These are phyloP conservation scores for Sporisorium reilianum DNA, from an alignment of 1,284 basidiomycete species.

Conservation along the genomic window DNA sequence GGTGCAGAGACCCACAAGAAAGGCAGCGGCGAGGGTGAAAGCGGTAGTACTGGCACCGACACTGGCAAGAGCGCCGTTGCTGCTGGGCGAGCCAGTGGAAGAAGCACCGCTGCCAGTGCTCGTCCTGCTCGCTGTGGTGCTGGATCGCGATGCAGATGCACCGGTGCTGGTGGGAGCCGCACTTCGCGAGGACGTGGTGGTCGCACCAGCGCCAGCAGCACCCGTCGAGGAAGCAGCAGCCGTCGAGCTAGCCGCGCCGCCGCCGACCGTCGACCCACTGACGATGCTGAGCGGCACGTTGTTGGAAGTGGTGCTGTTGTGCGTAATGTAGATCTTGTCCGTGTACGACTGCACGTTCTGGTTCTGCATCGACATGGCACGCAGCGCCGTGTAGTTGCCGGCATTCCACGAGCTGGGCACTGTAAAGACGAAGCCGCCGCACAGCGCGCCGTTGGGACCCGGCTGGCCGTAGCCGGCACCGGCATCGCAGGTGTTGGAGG, in stretches of 20 bases:
- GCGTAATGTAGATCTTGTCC: conserved; percentile 53
- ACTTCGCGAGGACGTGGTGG: conserved; percentile 13
- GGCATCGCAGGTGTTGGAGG: conserved; percentile 52
- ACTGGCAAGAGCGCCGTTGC: conserved; percentile 26
- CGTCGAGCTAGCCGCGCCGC: conserved; percentile 11
- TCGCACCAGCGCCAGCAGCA: conserved; percentile 16
- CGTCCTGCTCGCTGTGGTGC: conserved; percentile 19
- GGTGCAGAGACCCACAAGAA: conserved; percentile 19
- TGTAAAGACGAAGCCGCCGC: conserved; percentile 54
- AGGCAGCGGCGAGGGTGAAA: conserved; percentile 14
- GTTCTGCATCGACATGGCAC: conserved; percentile 46
- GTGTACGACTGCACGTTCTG: conserved; percentile 53
- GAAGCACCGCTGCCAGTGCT: conserved; percentile 16
- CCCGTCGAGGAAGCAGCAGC: conserved; percentile 23
- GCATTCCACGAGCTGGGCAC: conserved; percentile 55
- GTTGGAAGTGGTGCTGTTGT: conserved; percentile 38
- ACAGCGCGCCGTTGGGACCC: conserved; percentile 44
- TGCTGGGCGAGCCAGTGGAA: not conserved
- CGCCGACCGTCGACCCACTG: conserved; percentile 18
- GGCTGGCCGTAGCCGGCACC: conserved; percentile 45
- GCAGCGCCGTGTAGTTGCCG: conserved; percentile 52
- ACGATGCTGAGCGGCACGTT: conserved; percentile 29
- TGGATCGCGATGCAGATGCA: conserved; percentile 15
- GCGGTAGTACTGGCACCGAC: conserved; percentile 2
- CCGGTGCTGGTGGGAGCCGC: conserved; percentile 7